Conservation (phyloP, 345 rosid genomes). For the Luvunga scandens region DNA sequence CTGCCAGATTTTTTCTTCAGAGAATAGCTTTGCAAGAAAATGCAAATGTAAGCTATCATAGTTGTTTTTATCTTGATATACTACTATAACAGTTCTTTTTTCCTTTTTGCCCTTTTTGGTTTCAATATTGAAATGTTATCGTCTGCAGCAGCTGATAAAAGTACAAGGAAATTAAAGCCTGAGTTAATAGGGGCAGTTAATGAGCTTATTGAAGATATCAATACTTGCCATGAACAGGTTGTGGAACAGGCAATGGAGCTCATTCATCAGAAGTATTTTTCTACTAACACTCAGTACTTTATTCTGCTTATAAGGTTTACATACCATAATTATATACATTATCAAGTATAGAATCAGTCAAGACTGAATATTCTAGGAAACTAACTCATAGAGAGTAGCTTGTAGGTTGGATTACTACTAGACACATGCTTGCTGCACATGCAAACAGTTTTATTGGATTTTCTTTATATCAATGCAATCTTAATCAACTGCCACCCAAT, state of each 20-base stretch:
- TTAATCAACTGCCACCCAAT: background rate
- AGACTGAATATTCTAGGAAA: too few relatives aligned
- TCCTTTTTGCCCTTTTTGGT: background rate
- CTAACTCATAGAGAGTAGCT: background rate
- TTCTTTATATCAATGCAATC: background rate
- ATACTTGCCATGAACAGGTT: conserved; percentile 55
- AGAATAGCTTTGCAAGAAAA: conserved; percentile 48
- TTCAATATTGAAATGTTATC: conserved; percentile 1
- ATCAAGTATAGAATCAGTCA: too few relatives aligned
- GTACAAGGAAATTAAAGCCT: conserved; percentile 48
- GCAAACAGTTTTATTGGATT: background rate
- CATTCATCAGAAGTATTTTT: conserved; percentile 59
- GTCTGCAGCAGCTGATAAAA: conserved; percentile 42
- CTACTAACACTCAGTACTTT: background rate
- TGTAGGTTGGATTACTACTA: background rate
- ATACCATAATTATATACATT: background rate
- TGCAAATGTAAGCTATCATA: conserved; percentile 35
- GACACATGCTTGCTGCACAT: background rate
- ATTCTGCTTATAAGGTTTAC: background rate
- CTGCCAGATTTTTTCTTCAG: conserved; percentile 40
- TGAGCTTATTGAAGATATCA: conserved; percentile 54
- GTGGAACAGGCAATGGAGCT: conserved; percentile 65
- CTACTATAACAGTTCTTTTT: background rate
- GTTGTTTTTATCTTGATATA: background rate
- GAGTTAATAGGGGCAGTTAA: conserved; percentile 52